Base-by-base conservation (phyloP, 768 basidiomycete genomes). In the Leccinum imitatum region DNA sequence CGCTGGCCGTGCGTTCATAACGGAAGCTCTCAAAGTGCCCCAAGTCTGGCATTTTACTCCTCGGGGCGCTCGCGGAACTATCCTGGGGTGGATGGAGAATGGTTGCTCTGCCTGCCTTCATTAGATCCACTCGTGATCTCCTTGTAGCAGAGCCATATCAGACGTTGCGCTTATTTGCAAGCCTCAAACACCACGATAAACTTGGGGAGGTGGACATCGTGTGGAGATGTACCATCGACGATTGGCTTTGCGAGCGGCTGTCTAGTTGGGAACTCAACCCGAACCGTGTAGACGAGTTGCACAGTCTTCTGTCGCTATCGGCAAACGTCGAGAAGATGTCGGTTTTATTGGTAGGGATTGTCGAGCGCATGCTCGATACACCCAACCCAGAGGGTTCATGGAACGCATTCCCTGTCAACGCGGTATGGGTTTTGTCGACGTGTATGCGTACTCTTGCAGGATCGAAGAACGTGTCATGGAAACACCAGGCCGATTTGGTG, bases 71-170 rank as follows among this genome's bases (percentile, higher is more conserved):
- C 7, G 80, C 86, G 2, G 86, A 87, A 52, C 72, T 87, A 5
- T 79, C 78, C 0, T 93, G 90, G 89, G 84, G 84, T 19, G 91
- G 90, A 3, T 93, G 90, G 90, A 90, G 85, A 69, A 76, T 84
- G 33, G 71, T 91, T 10, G 88, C 82, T 14, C 68, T 87, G 2
- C 87, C 90, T 2, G 71, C 79, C 13, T 67, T 91, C n/a, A 65
- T 85, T 14, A 84, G 82, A 64, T 75, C 77, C 31, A 82, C 82
- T 2, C 73, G 77, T 4, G 77, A 77, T 51, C 66, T 86, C 21
- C 65, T 86, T 14, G 76, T 83, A 27, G 59, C 65, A 6, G 76
- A 84, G n/a, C 77, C 82, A 4, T 67, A 67, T 41, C 62, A 68
- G 47, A 73, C 82, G 0, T 60, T 87, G 11, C 77, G 77, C 19